These are phyloP conservation scores for Metschnikowia kunwiensis DNA, from an alignment of 805 yeast species.

Conservation along the genomic window DNA sequence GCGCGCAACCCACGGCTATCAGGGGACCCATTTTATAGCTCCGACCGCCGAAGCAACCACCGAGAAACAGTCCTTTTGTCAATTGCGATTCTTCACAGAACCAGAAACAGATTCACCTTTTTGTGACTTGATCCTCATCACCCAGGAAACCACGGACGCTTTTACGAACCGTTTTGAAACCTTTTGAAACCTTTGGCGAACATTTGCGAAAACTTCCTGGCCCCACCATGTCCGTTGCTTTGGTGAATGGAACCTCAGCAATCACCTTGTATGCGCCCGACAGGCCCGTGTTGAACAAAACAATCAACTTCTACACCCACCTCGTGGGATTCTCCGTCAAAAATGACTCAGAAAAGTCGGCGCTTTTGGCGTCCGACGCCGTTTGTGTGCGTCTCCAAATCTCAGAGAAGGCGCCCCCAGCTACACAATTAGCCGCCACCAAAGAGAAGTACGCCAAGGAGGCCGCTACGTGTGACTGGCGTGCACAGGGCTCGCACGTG, in stretches of 20 bases:
- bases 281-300: constrained; percentile 37
- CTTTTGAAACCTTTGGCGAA: too few relatives aligned
- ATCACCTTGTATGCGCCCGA: constrained; percentile 53
- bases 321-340: constrained; percentile 33
- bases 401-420: constrained; percentile 14
- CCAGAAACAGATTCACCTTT: too few relatives aligned
- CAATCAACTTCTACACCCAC: constrained; percentile 56
- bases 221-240: constrained; percentile 16
- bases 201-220: too few relatives aligned
- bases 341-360: constrained; percentile 19
- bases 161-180: too few relatives aligned
- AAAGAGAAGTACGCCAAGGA: constrained; percentile 13
- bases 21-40: constrained; percentile 6
- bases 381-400: constrained; percentile 23
- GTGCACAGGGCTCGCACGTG: constrained; percentile 42
- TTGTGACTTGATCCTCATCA: too few relatives aligned
- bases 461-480: constrained; percentile 44
- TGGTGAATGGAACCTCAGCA: constrained; percentile 56
- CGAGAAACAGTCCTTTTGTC: too few relatives aligned
- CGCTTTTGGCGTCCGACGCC: constrained; percentile 24
- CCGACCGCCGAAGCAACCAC: constrained; percentile 9
- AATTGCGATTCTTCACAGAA: too few relatives aligned
- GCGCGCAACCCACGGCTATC: too few relatives aligned
- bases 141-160: too few relatives aligned
- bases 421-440: constrained; percentile 20